These are phyloP conservation scores for Mollisiaceae sp. DNA, from an alignment of 2,329 filamentous ascomycete species.

Conservation along the genomic window DNA sequence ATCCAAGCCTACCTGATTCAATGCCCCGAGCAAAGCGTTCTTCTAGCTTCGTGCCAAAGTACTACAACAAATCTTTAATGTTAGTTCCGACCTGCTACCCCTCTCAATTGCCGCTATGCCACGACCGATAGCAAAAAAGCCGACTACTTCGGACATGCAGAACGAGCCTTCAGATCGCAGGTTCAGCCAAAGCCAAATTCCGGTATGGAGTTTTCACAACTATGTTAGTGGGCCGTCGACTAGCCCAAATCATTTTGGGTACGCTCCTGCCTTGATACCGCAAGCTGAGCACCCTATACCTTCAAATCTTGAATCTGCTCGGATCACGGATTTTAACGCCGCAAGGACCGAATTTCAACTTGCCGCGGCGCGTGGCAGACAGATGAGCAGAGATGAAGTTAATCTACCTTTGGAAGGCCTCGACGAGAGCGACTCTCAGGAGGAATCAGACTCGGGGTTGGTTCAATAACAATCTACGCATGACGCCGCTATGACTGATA, in stretches of 20 bases:
- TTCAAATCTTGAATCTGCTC: background rate
- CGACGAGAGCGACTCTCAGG: background rate
- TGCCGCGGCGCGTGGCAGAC: background rate
- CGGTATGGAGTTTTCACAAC: background rate
- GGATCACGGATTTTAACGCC: background rate
- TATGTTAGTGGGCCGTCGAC: background rate
- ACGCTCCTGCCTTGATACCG: background rate
- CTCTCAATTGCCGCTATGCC: background rate
- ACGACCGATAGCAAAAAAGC: background rate
- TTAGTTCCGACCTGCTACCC: background rate
- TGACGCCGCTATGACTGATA: background rate
- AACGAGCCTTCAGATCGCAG: background rate
- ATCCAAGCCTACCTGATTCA: background rate
- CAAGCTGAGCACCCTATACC: background rate
- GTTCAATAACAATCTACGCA: background rate
- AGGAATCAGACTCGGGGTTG: background rate
- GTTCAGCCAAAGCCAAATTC: constrained; percentile 3
- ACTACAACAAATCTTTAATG: background rate
- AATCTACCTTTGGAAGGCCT: background rate
- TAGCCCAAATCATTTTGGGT: background rate
- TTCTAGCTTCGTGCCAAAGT: background rate
- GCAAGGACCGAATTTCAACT: background rate
- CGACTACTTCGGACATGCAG: background rate
- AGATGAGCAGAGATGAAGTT: background rate
- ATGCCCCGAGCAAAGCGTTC: background rate